phyloP scores from a whole-genome alignment of 306 rosid species.

The Sicyos edulis region DNA sequence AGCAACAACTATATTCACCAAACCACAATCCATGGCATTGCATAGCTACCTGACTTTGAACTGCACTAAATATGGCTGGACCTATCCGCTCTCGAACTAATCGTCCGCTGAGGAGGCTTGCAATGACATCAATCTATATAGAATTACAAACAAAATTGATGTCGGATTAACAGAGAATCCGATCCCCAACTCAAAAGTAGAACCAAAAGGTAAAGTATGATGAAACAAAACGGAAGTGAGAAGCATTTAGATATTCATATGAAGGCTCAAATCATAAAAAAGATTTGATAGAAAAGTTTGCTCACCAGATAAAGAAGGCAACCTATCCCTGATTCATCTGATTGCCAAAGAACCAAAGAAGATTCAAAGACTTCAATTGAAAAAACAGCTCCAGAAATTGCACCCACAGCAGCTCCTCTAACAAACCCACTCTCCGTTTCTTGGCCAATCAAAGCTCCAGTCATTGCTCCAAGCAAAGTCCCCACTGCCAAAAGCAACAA shows the following conservation, averaged over 20 bases:
- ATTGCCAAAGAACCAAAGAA: constrained; percentile 92
- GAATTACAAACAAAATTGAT: constrained; percentile 15
- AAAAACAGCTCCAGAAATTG: constrained; percentile 98
- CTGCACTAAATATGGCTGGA: constrained; percentile 98
- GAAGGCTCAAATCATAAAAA: constrained; percentile 2
- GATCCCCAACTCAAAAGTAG: not conserved
- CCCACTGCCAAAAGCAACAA: constrained; percentile 41
- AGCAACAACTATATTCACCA: not conserved
- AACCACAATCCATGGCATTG: constrained; percentile 13
- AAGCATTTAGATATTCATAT: not conserved
- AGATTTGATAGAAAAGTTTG: constrained; percentile 21
- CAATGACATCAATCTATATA: constrained; percentile 89
- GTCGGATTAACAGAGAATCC: not conserved
- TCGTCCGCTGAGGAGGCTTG: constrained; percentile 91
- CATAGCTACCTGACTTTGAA: constrained; percentile 86
- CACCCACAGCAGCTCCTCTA: constrained; percentile 98
- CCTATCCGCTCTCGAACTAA: constrained; percentile 95
- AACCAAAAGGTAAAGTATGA: not conserved
- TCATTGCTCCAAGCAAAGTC: constrained; percentile 85
- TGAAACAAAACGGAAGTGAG: not conserved
- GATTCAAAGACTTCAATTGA: constrained; percentile 98
- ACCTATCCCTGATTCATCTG: constrained; percentile 98
- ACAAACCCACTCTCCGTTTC: constrained; percentile 98
- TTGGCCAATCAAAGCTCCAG: constrained; percentile 98
- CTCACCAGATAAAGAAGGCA: constrained; percentile 89